Conservation (phyloP, 768 basidiomycete species). For the Dacryopinax spathularia region DNA sequence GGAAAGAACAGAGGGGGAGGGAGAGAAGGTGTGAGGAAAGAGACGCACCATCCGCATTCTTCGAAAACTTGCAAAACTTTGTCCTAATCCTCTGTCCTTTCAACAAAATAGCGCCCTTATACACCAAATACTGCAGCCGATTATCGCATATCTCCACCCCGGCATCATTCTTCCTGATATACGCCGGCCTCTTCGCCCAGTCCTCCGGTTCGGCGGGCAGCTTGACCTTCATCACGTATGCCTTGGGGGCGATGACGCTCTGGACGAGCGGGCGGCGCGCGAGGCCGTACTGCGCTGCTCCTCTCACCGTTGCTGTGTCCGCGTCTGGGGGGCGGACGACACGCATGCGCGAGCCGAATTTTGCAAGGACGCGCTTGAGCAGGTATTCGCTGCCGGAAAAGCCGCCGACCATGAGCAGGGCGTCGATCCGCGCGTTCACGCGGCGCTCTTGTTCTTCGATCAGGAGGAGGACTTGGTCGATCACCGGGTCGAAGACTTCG, state of each 20-base stretch:
- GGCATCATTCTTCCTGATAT: slow-evolving; percentile 63
- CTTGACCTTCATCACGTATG: slow-evolving; percentile 86
- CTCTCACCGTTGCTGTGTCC: slow-evolving; percentile 76
- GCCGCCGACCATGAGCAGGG: slow-evolving; percentile 77
- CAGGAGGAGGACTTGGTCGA: slow-evolving; percentile 61
- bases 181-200: slow-evolving; percentile 70
- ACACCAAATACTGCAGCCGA: slow-evolving; percentile 75
- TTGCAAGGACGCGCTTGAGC: slow-evolving; percentile 63
- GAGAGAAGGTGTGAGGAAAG: slow-evolving; percentile 3
- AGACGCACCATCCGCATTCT: slow-evolving; percentile 34
- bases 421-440: slow-evolving; percentile 61
- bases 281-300: slow-evolving; percentile 78
- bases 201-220: slow-evolving; percentile 78
- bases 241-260: slow-evolving; percentile 64
- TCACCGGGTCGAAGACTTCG: slow-evolving; percentile 80
- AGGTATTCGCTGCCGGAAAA: slow-evolving; percentile 76
- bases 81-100: slow-evolving; percentile 77
- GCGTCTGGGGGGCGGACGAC: slow-evolving; percentile 76
- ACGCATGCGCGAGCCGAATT: slow-evolving; percentile 47
- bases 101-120: slow-evolving; percentile 71
- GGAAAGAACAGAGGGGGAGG: slow-evolving; percentile 10
- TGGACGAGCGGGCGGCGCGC: slow-evolving; percentile 63
- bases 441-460: slow-evolving; percentile 61
- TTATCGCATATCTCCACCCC: slow-evolving; percentile 73
- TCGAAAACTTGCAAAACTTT: slow-evolving; percentile 48